Conservation (phyloP, 805 yeast species). For the Yamadazyma nakazawae region DNA sequence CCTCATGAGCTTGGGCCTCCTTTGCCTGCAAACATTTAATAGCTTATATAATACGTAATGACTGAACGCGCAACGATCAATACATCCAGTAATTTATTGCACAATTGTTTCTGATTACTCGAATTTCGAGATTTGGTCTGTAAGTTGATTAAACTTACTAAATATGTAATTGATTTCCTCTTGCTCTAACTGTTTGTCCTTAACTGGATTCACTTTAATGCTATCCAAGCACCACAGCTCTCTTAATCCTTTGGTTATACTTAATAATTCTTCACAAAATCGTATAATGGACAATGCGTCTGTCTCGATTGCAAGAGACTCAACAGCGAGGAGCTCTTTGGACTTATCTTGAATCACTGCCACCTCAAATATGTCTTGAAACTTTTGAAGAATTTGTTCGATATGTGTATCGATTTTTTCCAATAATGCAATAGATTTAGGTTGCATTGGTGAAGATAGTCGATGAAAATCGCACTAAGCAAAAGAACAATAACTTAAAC, state of each 20-base stretch:
- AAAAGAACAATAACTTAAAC: background rate
- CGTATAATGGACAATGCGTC: conserved; percentile 50
- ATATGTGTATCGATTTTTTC: conserved; percentile 51
- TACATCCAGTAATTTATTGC: background rate
- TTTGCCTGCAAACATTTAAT: background rate
- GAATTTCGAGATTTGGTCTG: conserved; percentile 26
- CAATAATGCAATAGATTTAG: conserved; percentile 26
- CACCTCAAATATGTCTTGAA: conserved; percentile 51
- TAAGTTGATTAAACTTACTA: conserved; percentile 31
- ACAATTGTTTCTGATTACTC: conserved; percentile 11
- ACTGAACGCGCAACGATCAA: conserved; percentile 5
- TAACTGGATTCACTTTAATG: conserved; percentile 31
- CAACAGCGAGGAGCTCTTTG: conserved; percentile 46
- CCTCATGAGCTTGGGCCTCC: background rate
- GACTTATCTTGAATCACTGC: conserved; percentile 41
- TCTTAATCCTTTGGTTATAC: conserved; percentile 46
- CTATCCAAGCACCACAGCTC: conserved; percentile 60
- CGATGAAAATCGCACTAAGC: background rate
- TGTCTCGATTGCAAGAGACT: conserved; percentile 53
- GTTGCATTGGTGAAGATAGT: conserved; percentile 38
- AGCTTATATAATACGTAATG: conserved; percentile 6
- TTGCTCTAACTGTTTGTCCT: conserved; percentile 16
- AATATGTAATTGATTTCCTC: conserved; percentile 25
- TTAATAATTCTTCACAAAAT: conserved; percentile 50
- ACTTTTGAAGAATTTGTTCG: conserved; percentile 49